Percentiles rank a stretch among this genome's conserved stretches.
Evolutionary conservation across 2,329 filamentous ascomycete species (phyloP).

Genomic region (Epichloe sylvatica): DNA sequence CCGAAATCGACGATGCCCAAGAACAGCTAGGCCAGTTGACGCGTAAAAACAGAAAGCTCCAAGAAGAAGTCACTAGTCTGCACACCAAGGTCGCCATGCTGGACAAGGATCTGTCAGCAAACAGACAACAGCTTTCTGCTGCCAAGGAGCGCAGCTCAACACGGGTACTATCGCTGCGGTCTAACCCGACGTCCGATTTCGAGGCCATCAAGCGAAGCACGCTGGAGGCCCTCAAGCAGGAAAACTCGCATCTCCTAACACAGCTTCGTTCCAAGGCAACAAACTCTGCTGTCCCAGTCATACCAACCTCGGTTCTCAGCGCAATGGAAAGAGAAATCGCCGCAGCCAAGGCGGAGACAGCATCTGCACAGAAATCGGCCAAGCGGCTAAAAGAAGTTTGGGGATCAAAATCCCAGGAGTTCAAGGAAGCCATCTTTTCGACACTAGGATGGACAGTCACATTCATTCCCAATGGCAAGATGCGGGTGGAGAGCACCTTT

Average conservation of each 20-base stretch:
- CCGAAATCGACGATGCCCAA: conserved; percentile 46
- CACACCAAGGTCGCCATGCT: conserved; percentile 59
- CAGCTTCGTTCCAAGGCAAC: conserved; percentile 43
- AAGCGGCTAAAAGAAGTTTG: conserved; percentile 85
- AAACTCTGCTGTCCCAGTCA: conserved; percentile 39
- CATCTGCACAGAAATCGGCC: conserved; percentile 68
- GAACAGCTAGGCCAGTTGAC: conserved; percentile 69
- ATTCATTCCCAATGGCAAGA: conserved; percentile 94
- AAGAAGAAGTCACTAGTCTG: conserved; percentile 58
- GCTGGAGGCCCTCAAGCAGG: conserved; percentile 60
- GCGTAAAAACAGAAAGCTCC: conserved; percentile 77
- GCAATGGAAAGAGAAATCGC: conserved; percentile 62
- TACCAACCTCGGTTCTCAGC: conserved; percentile 65
- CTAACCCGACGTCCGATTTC: conserved; percentile 80
- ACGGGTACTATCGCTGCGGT: conserved; percentile 70
- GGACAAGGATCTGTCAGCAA: conserved; percentile 60
- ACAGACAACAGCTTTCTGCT: conserved; percentile 55
- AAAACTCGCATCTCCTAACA: conserved; percentile 70
- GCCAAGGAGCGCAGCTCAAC: conserved; percentile 56
- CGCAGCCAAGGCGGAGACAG: conserved; percentile 53
- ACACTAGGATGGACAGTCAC: conserved; percentile 90
- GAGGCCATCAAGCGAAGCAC: conserved; percentile 76
- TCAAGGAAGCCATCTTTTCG: conserved; percentile 85
- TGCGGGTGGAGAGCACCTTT: conserved; percentile 78
- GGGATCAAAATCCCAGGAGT: conserved; percentile 80